Evolutionary conservation across 345 rosid genomes (phyloP), one percentile per base, ranked within the genome.

Genomic region (Aquilaria malaccensis): DNA sequence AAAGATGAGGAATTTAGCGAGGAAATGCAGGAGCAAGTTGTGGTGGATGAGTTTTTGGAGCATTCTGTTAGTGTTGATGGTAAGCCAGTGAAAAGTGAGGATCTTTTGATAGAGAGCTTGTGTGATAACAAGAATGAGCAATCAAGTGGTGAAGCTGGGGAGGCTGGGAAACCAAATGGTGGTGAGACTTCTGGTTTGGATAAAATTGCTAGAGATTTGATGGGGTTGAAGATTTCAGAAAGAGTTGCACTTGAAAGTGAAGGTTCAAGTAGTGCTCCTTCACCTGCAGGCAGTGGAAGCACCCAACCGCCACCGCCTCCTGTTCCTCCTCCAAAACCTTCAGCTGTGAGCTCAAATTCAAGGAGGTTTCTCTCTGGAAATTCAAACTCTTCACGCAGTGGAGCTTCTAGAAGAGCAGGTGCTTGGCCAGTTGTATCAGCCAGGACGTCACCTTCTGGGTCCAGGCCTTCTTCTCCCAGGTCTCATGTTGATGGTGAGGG

Each of bases 401-500:
- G 90, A 55, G 43, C 83, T 46, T 62, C 95, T 51, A 74, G 90
- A 65, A 95, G 94, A 74, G 82, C 85, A 11, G 70, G 67, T 78
- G 82, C 89, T 53, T 83, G 94, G 80, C 89, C 96, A 73, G 79
- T 76, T 72, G 85, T 83, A 76, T 80, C 92, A 13, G 65, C 83
- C 13, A 89, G 96, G 78, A 72, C 84, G 54, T 95, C 96, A 0
- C 93, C 97, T 30, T 68, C 98, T 71, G 89, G 79, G 10, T 87
- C 99, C 32, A 84, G 85, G 50, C 99, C 99, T 65, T 95, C 98
- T 57, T 91, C 99, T 70, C 99, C 99, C 55, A 83, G 95, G 79
- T 87, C 99, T 65, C 98, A 78, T 59, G 81, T 70, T 76, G 98
- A 95, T 63, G 78, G 62, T 61, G 99, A 95, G 72, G 99, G 99